Evolutionary conservation across 1,284 basidiomycete genomes (phyloP).

Genomic region (Xerocomus nothofagi): DNA sequence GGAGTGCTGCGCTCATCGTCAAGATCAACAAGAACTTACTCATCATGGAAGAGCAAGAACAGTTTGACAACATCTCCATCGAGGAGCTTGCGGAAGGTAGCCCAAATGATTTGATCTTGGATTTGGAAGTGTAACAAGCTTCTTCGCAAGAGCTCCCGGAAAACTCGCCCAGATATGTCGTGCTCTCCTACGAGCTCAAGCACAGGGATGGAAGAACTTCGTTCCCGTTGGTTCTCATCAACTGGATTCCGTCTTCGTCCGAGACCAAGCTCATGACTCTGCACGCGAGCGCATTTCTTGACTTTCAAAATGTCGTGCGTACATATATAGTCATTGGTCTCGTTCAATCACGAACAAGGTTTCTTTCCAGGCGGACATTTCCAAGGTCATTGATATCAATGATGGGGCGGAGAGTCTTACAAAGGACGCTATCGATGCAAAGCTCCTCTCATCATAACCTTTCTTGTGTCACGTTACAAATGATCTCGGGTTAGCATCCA

Average conservation of each 20-base stretch:
- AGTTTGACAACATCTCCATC: conserved; percentile 71
- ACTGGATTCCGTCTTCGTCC: conserved; percentile 79
- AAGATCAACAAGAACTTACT: conserved; percentile 85
- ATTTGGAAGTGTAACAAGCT: background rate
- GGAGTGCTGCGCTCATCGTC: conserved; percentile 77
- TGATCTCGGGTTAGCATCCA: background rate
- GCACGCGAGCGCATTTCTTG: conserved; percentile 78
- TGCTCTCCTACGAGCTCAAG: conserved; percentile 80
- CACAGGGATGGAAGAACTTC: conserved; percentile 85
- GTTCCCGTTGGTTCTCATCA: conserved; percentile 81
- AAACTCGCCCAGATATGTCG: conserved; percentile 84
- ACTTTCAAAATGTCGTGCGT: conserved; percentile 76
- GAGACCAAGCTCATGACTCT: conserved; percentile 79
- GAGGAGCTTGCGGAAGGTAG: conserved; percentile 85
- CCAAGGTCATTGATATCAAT: conserved; percentile 76
- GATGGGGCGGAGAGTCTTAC: conserved; percentile 83
- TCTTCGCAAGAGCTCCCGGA: conserved; percentile 78
- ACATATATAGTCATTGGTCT: background rate
- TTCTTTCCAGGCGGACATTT: conserved; percentile 58
- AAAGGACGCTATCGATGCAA: conserved; percentile 64
- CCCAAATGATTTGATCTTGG: conserved; percentile 2
- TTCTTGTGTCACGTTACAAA: background rate
- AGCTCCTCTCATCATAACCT: conserved; percentile 43
- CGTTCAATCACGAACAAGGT: background rate
- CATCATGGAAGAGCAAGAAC: conserved; percentile 79